A percentile compares a stretch with the other conserved stretches of the same genome.
These are phyloP conservation scores for Penicillium corylophilum DNA, from an alignment of 2,329 filamentous ascomycete genomes.

Conservation along the genomic window DNA sequence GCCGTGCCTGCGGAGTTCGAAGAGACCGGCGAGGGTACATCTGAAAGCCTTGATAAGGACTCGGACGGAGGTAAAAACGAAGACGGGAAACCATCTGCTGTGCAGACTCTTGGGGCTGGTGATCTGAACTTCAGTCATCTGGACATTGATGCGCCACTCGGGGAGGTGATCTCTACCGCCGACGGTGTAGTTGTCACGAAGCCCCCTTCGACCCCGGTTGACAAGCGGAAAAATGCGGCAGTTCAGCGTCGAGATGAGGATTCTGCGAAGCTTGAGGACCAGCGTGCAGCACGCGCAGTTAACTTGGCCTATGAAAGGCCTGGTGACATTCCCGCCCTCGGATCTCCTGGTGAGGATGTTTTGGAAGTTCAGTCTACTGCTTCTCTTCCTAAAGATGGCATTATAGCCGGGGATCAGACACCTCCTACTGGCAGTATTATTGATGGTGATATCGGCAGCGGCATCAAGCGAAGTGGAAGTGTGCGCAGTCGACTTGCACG, in stretches of 20 bases:
- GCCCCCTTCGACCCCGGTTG: slow-evolving; percentile 29
- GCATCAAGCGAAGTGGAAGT: slow-evolving; percentile 64
- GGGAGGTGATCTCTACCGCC: slow-evolving; percentile 36
- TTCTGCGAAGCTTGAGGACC: slow-evolving; percentile 58
- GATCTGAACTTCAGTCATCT: slow-evolving; percentile 87
- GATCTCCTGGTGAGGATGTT: slow-evolving; percentile 40
- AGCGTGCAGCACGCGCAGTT: slow-evolving; percentile 59
- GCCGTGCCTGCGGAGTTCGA: slow-evolving; percentile 32
- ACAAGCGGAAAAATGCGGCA: slow-evolving; percentile 39
- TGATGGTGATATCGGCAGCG: slow-evolving; percentile 58
- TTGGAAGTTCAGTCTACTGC: slow-evolving; percentile 31
- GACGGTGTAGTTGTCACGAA: slow-evolving; percentile 41
- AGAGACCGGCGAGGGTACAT: slow-evolving; percentile 24
- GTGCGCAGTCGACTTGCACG: slow-evolving; percentile 63
- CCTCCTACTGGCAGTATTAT: slow-evolving; percentile 65
- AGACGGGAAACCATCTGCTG: slow-evolving; percentile 67
- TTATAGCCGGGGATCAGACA: slow-evolving; percentile 57
- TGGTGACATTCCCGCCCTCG: slow-evolving; percentile 38
- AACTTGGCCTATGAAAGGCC: slow-evolving; percentile 58
- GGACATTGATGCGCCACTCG: slow-evolving; percentile 59
- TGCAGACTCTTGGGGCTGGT: slow-evolving; percentile 85
- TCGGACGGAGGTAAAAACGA: slow-evolving; percentile 31
- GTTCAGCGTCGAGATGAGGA: slow-evolving; percentile 49
- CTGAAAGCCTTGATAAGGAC: slow-evolving; percentile 28
- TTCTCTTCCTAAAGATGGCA: slow-evolving; percentile 28